Base-by-base conservation (phyloP, 2,329 filamentous ascomycete genomes). In the Fusarium sp. region DNA sequence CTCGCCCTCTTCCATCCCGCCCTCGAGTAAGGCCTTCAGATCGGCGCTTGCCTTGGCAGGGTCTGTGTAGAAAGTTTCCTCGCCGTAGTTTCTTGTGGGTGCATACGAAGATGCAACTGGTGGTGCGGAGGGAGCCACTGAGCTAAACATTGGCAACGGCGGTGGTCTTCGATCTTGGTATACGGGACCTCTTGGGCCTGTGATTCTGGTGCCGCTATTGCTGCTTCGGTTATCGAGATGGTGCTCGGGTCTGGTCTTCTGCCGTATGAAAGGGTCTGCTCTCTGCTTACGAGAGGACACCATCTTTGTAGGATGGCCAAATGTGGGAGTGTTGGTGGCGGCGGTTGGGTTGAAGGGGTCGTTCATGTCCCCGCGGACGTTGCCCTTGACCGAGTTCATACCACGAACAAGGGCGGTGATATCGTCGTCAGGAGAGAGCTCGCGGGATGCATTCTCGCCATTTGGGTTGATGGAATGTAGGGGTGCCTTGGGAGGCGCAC, bases 21-120 rank as follows among this genome's bases (percentile, higher is more conserved):
- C 93, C 77, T 95, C 93, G 3, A 96, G 84, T n/a, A 96, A 80
- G 10, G 91, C 92, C 78, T 96, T 96, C 69, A 96, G 85, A 71
- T 95, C 92, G 48, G 90, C 90, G 53, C 87, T 89, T 13, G 93
- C 92, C 77, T 93, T 91, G 62, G 84, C 83, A 0, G 91, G 88
- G 70, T 94, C 92, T 8, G 91, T 89, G 71, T 92, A 94, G 66
- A 88, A 84, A 3, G 84, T 81, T 58, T 84, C 82, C n/a, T 85
- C 82, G n/a, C 77, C 80, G 30, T 74, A 77, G 67, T 22, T 61
- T 54, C 61, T 48, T 16, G 44, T 57, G 9, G 65, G 62, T 45
- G 58, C 51, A 49, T 59, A 46, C 40, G 49, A 66, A 12, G 65
- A 63, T 46, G 54, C 47, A 38, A 62, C 52, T 49, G 61, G 46